Base-by-base conservation (phyloP, 1,284 basidiomycete genomes). In the Leccinum pachyderme region DNA sequence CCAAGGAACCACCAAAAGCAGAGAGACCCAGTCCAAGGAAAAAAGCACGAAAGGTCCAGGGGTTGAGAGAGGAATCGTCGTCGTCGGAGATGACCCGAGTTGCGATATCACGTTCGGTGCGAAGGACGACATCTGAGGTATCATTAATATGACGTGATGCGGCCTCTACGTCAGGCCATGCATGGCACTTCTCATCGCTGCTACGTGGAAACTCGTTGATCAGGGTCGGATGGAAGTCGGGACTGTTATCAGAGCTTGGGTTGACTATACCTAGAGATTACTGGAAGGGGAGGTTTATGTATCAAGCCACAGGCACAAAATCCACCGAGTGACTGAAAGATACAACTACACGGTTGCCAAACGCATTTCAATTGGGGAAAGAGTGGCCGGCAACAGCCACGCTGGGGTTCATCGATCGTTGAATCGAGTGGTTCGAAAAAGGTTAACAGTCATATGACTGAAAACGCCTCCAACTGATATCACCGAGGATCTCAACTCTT, bases 1-100 rank as follows among this genome's bases (percentile, higher is more conserved):
- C 76, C 46, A 82, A 63, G 32, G 79, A 81, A 28, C 83, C 77
- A 49, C 83, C 82, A 56, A 89, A 83, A 5, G 80, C 77, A 24
- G 82, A 81, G 6, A 86, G 75, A 11, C 82, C 81, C 44, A 83
- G 60, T 15, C 85, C 83, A n/a, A 87, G 73, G 61, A 87, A 74
- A 54, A 82, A 75, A 2, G 77, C 72, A 7, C 84, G 76, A 55
- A 86, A 74, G 0, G 86, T 87, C 73, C 81, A 80, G 6, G 78
- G 78, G 35, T 79, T 83, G 41, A 83, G 72, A 0, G 73, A 70
- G 0, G 81, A 78, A 58, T 86, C 81, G 57, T 87, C 85, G 8
- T 77, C 70, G 1, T 81, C 65, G 1, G 75, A 78, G 53, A 86
- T 77, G 51, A 86, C 70, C 68, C 79, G 70, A 0, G 79, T 81